These are phyloP conservation scores for Takashimella koratensis DNA, from an alignment of 1,284 basidiomycete genomes.

Conservation along the genomic window DNA sequence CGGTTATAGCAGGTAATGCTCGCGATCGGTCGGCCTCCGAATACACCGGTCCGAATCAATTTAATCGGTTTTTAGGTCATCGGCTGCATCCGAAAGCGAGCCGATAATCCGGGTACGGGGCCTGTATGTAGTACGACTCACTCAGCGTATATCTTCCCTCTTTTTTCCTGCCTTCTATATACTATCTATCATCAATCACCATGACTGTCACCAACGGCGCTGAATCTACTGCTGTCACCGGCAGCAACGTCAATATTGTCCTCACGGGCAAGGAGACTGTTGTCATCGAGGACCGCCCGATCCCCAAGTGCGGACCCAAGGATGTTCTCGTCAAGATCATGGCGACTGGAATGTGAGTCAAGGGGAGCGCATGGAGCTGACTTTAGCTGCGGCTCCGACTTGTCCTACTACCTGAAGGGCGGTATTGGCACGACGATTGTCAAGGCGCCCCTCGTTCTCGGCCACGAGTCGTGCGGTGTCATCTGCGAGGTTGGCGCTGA, in stretches of 20 bases:
- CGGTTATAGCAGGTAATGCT: too few species aligned
- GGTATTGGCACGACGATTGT: slow-evolving; percentile 42
- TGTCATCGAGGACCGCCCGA: slow-evolving; percentile 14
- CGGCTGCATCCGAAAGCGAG: too few species aligned
- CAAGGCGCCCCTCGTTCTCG: slow-evolving; percentile 37
- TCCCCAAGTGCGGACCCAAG: slow-evolving; percentile 9
- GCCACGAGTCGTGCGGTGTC: slow-evolving; percentile 44
- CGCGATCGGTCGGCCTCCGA: too few species aligned
- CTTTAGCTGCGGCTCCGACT: slow-evolving; percentile 15
- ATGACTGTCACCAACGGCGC: too few species aligned
- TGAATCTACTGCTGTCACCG: too few species aligned
- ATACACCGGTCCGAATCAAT: too few species aligned
- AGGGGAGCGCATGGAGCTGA: not conserved
- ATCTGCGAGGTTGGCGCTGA: slow-evolving; percentile 26
- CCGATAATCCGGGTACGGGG: too few species aligned
- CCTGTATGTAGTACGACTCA: too few species aligned
- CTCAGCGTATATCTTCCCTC: too few species aligned
- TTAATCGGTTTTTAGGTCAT: too few species aligned
- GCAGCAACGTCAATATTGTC: slow-evolving; percentile 11
- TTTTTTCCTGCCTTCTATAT: too few species aligned
- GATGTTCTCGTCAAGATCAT: slow-evolving; percentile 26
- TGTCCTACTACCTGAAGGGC: slow-evolving; percentile 25
- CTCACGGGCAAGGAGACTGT: slow-evolving; percentile 11
- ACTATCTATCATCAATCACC: too few species aligned
- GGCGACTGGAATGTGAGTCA: slow-evolving; percentile 23